Evolutionary conservation across 495 filamentous ascomycete species (phyloP), one percentile per base, ranked within the genome.

Genomic region (Baudoinia panamericana): DNA sequence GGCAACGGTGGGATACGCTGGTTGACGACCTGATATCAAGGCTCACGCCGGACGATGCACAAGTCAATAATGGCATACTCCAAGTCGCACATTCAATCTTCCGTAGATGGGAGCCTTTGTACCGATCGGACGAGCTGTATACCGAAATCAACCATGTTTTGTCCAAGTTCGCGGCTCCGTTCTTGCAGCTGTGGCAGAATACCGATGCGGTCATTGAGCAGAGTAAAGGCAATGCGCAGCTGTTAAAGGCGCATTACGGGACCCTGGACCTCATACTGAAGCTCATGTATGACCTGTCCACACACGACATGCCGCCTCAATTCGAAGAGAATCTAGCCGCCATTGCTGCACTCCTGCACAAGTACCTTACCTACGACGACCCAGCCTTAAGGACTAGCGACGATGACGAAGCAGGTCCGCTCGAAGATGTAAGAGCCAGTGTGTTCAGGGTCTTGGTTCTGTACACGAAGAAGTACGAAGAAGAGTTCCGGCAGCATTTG

Each of bases 11-110:
- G 92, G 82, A 94, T 54, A 92, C 85, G 24, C 68, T 99, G 43
- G 80, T 87, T 32, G 75, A 84, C 65, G 88, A 97, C 59, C 76
- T 99, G 40, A 85, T 95, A 38, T 82, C 79, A 13, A 80, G 86
- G 29, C 69, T 96, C 15, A 80, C 82, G 10, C 69, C 75, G 5
- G 72, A 76, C 44, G 80, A 95, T 56, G 71, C 75, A 43, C 71
- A 73, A 46, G 68, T 78, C 53, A 96, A 94, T 59, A 87, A 84
- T 56, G 92, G 92, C 45, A 86, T 99, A 9, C 66, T 99, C 41
- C 82, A 88, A 62, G 92, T 99, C 29, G 92, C 92, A 30, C 92
- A 99, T 62, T 93, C 88, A 4, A 95, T 99, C 51, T 99, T 96
- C 69, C 83, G 80, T 61, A 69, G 90, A 45, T 99, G 92, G 92